A percentile compares a stretch with the other conserved stretches of the same genome.
Evolutionary conservation across 148 eudicot genomes (phyloP).

Genomic region (Polygonum aviculare): DNA sequence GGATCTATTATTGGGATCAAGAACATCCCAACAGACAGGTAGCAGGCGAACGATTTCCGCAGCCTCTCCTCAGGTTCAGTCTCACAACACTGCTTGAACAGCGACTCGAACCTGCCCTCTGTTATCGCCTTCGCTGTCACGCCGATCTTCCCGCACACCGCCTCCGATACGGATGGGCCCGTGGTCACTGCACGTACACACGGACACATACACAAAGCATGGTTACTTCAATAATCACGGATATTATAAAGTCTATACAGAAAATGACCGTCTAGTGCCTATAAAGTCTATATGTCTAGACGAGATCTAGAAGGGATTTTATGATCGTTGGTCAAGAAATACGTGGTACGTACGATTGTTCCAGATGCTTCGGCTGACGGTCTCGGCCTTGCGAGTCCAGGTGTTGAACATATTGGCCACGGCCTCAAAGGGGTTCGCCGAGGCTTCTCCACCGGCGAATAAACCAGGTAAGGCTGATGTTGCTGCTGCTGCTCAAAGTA

Average conservation of each 20-base stretch:
- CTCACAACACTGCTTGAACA: conserved; percentile 47
- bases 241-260: too few relatives aligned
- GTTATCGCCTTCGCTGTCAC: conserved; percentile 58
- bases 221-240: too few relatives aligned
- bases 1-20: too few relatives aligned
- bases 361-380: conserved; percentile 52
- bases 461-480: conserved; percentile 40
- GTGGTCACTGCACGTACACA: conserved; percentile 39
- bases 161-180: conserved; percentile 46
- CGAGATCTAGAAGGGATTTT: too few relatives aligned
- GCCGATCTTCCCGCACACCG: conserved; percentile 61
- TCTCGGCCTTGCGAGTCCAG: conserved; percentile 51
- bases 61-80: conserved; percentile 52
- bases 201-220: too few relatives aligned
- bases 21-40: conserved; percentile 18
- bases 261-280: too few relatives aligned
- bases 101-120: conserved; percentile 56
- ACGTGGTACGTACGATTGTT: conserved; percentile 29
- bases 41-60: conserved; percentile 58
- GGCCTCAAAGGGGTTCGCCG: conserved; percentile 34
- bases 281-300: too few relatives aligned
- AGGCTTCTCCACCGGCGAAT: conserved; percentile 45
- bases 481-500: conserved; percentile 14
- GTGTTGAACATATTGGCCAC: conserved; percentile 42
- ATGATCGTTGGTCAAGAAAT: too few relatives aligned